Evolutionary conservation across 768 basidiomycete genomes (phyloP).

Genomic region (Lepiota brunneoincarnata): DNA sequence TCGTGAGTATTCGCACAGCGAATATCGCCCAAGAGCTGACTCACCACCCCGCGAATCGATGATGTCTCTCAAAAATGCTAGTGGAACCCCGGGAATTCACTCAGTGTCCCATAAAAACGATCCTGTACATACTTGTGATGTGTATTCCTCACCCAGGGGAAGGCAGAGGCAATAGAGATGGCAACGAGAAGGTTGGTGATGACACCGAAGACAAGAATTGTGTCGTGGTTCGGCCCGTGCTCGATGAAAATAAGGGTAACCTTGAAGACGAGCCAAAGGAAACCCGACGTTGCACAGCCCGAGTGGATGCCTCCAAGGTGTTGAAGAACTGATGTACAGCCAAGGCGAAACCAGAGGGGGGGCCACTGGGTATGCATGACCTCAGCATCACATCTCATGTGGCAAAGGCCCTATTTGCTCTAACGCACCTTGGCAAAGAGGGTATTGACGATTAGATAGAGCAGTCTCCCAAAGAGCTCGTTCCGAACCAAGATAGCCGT

Average conservation of each 20-base stretch:
- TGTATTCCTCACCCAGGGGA: conserved; percentile 79
- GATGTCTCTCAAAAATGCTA: conserved; percentile 79
- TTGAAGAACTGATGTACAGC: conserved; percentile 69
- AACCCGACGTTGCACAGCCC: conserved; percentile 76
- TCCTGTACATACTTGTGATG: conserved; percentile 66
- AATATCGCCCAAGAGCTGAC: conserved; percentile 16
- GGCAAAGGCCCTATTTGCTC: neutral
- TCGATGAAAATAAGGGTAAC: conserved; percentile 51
- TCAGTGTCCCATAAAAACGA: neutral
- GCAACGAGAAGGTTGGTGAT: conserved; percentile 58
- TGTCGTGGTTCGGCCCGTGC: conserved; percentile 47
- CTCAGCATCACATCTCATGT: conserved; percentile 6
- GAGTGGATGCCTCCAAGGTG: conserved; percentile 85
- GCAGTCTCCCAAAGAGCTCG: conserved; percentile 75
- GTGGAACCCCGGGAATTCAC: conserved; percentile 2
- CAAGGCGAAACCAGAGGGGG: conserved; percentile 55
- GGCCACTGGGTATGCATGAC: conserved; percentile 33
- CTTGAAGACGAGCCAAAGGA: conserved; percentile 69
- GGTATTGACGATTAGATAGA: conserved; percentile 72
- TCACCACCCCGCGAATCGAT: conserved; percentile 80
- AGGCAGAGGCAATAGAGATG: conserved; percentile 61
- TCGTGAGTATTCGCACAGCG: conserved; percentile 7
- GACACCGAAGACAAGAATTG: conserved; percentile 60
- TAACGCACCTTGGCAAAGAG: conserved; percentile 69
- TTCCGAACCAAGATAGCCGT: conserved; percentile 76